Conservation (phyloP, 768 basidiomycete genomes). For the Phaeotremella skinneri region DNA sequence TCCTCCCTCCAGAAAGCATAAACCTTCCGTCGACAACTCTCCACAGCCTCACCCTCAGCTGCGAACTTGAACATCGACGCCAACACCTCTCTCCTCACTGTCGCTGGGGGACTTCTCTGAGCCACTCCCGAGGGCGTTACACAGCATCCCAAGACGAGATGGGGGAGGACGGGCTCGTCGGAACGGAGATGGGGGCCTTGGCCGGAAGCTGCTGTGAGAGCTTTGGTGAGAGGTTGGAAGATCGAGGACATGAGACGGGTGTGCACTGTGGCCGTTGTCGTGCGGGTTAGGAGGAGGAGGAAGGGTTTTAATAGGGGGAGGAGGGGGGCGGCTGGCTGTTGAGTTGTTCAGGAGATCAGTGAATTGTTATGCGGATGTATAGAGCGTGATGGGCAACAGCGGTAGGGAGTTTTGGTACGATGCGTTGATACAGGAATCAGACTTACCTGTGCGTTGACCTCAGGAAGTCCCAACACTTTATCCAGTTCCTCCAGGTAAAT, state of each 20-base stretch:
- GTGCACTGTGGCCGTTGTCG: constrained; percentile 64
- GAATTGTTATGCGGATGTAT: background rate
- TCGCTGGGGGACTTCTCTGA: constrained; percentile 32
- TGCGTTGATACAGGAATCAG: background rate
- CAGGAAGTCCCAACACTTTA: constrained; percentile 52
- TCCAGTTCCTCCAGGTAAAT: constrained; percentile 88
- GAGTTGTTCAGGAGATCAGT: constrained; percentile 1
- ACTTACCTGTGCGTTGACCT: constrained; percentile 54
- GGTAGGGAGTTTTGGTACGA: too few relatives aligned
- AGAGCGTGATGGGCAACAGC: too few relatives aligned
- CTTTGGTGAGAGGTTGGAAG: constrained; percentile 66
- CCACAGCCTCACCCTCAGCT: constrained; percentile 61
- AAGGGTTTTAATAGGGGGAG: constrained; percentile 67
- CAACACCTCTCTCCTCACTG: constrained; percentile 57
- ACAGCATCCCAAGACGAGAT: constrained; percentile 57
- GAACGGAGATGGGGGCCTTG: constrained; percentile 51
- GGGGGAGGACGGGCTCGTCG: constrained; percentile 53
- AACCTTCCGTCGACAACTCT: constrained; percentile 78
- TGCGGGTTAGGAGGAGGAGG: constrained; percentile 67
- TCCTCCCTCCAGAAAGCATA: constrained; percentile 72
- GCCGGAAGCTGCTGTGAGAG: constrained; percentile 54
- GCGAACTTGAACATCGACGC: constrained; percentile 70
- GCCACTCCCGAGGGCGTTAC: constrained; percentile 52
- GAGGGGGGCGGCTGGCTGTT: constrained; percentile 56
- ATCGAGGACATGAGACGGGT: constrained; percentile 69